phyloP scores from a whole-genome alignment of 2,329 filamentous ascomycete genomes.

The Aaosphaeria pasadenensis region DNA sequence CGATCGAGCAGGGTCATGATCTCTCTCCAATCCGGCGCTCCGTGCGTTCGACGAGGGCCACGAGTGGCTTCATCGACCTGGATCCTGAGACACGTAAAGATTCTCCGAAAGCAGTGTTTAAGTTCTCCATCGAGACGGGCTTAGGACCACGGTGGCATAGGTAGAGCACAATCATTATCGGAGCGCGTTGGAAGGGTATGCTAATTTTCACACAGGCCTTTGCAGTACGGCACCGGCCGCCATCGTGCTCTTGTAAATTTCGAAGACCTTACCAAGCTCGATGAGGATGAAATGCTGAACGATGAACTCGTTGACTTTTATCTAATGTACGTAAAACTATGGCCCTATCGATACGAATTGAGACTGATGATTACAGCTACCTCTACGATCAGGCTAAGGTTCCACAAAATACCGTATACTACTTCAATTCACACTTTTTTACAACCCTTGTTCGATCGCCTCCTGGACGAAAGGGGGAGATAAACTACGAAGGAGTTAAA shows the following conservation, averaged over 20 bases:
- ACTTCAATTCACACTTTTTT: conserved; percentile 94
- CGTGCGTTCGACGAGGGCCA: too few relatives aligned
- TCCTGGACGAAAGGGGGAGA: conserved; percentile 49
- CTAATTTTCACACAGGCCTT: conserved; percentile 38
- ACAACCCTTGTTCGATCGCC: conserved; percentile 62
- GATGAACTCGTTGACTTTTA: conserved; percentile 92
- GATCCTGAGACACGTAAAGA: too few relatives aligned
- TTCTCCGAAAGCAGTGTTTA: neutral
- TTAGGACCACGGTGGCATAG: conserved; percentile 24
- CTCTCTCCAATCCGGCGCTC: too few relatives aligned
- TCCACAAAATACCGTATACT: conserved; percentile 66
- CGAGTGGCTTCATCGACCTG: too few relatives aligned
- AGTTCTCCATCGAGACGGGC: conserved; percentile 18
- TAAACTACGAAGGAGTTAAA: conserved; percentile 83
- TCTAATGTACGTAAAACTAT: conserved; percentile 50
- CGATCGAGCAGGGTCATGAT: too few relatives aligned
- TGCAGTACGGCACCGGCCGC: conserved; percentile 61
- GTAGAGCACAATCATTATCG: neutral
- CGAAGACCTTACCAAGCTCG: conserved; percentile 71
- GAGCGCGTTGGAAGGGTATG: neutral
- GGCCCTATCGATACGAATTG: too few relatives aligned
- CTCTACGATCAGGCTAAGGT: conserved; percentile 35
- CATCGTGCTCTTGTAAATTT: conserved; percentile 65
- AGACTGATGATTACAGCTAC: conserved; percentile 11
- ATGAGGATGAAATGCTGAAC: conserved; percentile 84